Base-by-base conservation (phyloP, 495 filamentous ascomycete species). In the Niebla homalea region DNA sequence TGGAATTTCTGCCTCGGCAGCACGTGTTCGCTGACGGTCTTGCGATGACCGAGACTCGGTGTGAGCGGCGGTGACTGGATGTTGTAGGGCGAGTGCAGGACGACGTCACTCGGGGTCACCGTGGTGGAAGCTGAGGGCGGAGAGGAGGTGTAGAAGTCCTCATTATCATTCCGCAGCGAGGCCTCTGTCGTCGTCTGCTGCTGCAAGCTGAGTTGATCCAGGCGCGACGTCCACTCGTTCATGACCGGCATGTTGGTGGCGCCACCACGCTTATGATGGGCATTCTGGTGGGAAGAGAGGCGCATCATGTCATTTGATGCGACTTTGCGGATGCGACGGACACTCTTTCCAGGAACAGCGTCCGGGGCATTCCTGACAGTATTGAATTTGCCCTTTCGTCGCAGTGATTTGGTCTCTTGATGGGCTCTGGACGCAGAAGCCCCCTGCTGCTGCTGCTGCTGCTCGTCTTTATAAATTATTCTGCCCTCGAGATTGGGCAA, bases 131-230 rank as follows among this genome's bases (percentile, higher is more conserved):
- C 29, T 12, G 29, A 32, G 5, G 29, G 29, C 10, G 29, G 14
- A 12, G 10, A 32, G 7, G 14, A 32, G 8, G 29, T 11, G 29
- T 32, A 32, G 7, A 32, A 32, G 8, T 32, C 29, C 29, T 32
- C 29, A 32, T 32, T 12, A 32, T 32, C 29, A 32, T 32, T 32
- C 29, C 29, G 29, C 36, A 23, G 37, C 4, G 37, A 44, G 21
- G 38, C 18, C 7, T 36, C 40, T 11, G 49, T 38, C n/a, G n/a
- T n/a, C n/a, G n/a, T n/a, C n/a, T n/a, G n/a, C 25, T 48, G 44
- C 22, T 58, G 56, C 8, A 61, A 43, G 41, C 48, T 58, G 10
- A 61, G 49, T 37, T 61, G 58, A 29, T 56, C 58, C 6, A 61
- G 54, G 10, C 52, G 49, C 19, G 53, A 43, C 4, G 56, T 53